Evolutionary conservation across 2,329 filamentous ascomycete species (phyloP).

Genomic region (Ramichloridium luteum): DNA sequence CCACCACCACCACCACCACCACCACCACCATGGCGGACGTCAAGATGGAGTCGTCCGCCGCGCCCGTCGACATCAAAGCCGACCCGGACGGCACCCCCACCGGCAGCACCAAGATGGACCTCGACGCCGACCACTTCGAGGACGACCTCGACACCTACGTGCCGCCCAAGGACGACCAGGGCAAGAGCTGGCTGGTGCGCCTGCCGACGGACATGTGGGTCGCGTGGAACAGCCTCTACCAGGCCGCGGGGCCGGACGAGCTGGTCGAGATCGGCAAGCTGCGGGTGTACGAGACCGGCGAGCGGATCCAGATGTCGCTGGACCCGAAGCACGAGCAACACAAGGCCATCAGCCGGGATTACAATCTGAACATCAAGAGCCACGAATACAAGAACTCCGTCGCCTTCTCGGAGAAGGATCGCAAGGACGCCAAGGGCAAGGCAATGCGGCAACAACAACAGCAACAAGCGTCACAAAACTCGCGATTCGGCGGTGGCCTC

Average conservation of each 20-base stretch:
- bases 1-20: background rate
- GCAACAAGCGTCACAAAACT: slow-evolving; percentile 14
- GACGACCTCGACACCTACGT: slow-evolving; percentile 23
- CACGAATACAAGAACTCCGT: slow-evolving; percentile 69
- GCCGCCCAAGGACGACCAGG: slow-evolving; percentile 9
- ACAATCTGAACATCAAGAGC: slow-evolving; percentile 62
- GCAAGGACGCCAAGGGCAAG: too few species aligned
- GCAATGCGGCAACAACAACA: too few species aligned
- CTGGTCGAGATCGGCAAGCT: slow-evolving; percentile 68
- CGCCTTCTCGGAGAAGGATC: slow-evolving; percentile 85
- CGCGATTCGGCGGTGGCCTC: slow-evolving; percentile 10
- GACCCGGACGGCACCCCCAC: slow-evolving; percentile 10
- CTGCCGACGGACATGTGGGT: slow-evolving; percentile 73
- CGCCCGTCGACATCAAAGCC: slow-evolving; percentile 14
- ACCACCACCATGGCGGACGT: slow-evolving; percentile 9
- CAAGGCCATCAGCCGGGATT: slow-evolving; percentile 71
- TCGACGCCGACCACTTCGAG: slow-evolving; percentile 23
- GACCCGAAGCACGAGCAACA: slow-evolving; percentile 53
- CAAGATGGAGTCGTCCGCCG: slow-evolving; percentile 14
- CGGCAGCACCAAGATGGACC: slow-evolving; percentile 13
- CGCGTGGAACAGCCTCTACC: slow-evolving; percentile 61
- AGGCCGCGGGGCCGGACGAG: slow-evolving; percentile 43
- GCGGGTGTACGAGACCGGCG: slow-evolving; percentile 30
- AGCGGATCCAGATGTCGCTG: slow-evolving; percentile 55
- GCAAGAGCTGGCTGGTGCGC: slow-evolving; percentile 53